Percentiles rank a stretch among this genome's conserved stretches.
Evolutionary conservation across 495 filamentous ascomycete genomes (phyloP).

Genomic region (Talaromyces nanjingensis): DNA sequence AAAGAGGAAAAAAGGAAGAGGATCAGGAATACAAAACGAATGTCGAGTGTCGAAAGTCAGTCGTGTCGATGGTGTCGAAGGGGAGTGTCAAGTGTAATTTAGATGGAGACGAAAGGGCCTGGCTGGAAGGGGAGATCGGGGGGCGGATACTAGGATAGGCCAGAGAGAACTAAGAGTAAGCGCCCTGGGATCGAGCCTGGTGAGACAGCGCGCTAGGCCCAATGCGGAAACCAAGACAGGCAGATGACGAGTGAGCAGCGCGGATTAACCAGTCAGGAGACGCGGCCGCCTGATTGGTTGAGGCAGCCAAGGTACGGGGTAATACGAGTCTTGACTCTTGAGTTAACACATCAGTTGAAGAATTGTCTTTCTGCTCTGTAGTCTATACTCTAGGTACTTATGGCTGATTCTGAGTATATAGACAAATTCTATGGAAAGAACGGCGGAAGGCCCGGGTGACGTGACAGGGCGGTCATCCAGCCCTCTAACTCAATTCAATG

Average conservation of each 20-base stretch:
- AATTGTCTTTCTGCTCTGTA: neutral
- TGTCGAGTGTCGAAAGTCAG: neutral
- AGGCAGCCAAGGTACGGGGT: neutral
- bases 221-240: neutral
- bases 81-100: neutral
- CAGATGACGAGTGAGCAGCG: neutral
- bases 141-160: neutral
- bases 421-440: neutral
- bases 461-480: neutral
- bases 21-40: slow-evolving; percentile 4
- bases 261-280: neutral
- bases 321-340: neutral
- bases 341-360: neutral
- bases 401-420: neutral
- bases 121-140: neutral
- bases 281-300: neutral
- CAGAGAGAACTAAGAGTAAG: neutral
- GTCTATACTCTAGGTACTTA: neutral
- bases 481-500: too few species aligned
- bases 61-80: neutral
- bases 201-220: neutral
- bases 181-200: neutral
- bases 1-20: neutral
- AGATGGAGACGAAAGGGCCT: slow-evolving; percentile 1
- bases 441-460: neutral